Base-by-base conservation (phyloP, 495 filamentous ascomycete genomes). In the Neurospora tetraspora region DNA sequence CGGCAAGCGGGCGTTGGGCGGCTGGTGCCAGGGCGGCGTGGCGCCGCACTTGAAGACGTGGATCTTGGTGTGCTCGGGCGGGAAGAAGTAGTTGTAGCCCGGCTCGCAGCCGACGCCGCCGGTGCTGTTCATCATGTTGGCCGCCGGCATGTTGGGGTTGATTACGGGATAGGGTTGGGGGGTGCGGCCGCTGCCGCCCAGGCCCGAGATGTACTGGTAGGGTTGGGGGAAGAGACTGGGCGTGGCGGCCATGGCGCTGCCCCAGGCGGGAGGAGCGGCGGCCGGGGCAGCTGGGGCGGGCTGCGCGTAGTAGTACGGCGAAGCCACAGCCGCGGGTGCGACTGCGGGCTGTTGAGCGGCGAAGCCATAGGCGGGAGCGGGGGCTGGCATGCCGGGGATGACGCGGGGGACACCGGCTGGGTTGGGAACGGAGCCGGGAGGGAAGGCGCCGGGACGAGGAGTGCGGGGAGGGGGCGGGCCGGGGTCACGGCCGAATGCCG, bases 51-150 rank as follows among this genome's bases (percentile, higher is more conserved):
- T 84, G 76, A 87, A 78, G 34, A 86, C 79, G 69, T 85, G 80
- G n/a, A 87, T 80, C 69, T 83, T 84, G 23, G 81, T 82, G 77
- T 86, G 82, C 59, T 86, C 80, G 7, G 74, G 69, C 1, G 82
- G 82, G 76, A 87, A 87, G 69, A 85, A 80, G 76, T 86, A 88
- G 77, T 87, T 83, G 77, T 83, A 87, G 5, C 84, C 85, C 0
- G 84, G 84, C 73, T 86, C 85, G 40, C 81, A 80, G 43, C 85
- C 85, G 8, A 80, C 77, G 40, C 90, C 90, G 18, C 89, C 88
- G 12, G 86, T 85, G 18, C 85, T 82, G 71, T 89, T 84, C 27
- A 81, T 80, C 43, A 91, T 76, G 77, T 91, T 88, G 69, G 89
- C 80, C 10, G 83, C 84, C 12, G 86, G 83, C 61, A 90, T 75